Base-by-base conservation (phyloP, 495 filamentous ascomycete genomes). In the Diplogelasinospora grovesii region DNA sequence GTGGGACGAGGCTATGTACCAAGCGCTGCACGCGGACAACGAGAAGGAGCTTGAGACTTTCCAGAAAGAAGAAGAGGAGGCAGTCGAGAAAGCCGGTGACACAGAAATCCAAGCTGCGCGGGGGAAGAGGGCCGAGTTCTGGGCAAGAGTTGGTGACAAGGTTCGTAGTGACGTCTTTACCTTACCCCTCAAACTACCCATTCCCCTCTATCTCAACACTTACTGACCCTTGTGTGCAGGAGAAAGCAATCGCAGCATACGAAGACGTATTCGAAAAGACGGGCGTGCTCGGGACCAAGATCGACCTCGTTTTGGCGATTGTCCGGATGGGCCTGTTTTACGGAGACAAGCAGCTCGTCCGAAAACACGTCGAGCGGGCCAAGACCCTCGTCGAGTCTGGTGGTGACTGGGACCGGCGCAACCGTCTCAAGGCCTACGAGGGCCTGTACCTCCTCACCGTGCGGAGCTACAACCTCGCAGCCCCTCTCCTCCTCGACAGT, bases 401-500 rank as follows among this genome's bases (percentile, higher is more conserved):
- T 50, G 92, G 92, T 49, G 92, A 98, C 61, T 98, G 92, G 92
- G 92, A 98, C 64, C 84, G 92, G 20, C 81, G 92, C 57, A 98
- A 98, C 65, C 83, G 92, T 35, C 77, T 98, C 29, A 98, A 98
- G 79, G 93, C 92, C 39, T 98, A 98, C 75, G 86, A 94, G 64
- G 92, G 92, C 46, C 69, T 98, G 22, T 84, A 96, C 58, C 74
- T 95, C 8, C 83, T 98, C 44, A 95, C 90, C 22, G 77, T 85
- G 36, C 88, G 92, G 30, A 88, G 86, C 36, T 89, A 96, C 69
- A 83, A 79, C 59, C 70, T 86, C 35, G 89, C 88, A 21, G 92
- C 93, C 5, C 93, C 93, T 29, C 74, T 96, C 5, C 82, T 98
- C 20, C 86, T 98, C 39, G 92, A 98, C 69, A 89, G 85, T 57